Conservation (phyloP, 73 alveolate species). For the Paramecium primaurelia region DNA sequence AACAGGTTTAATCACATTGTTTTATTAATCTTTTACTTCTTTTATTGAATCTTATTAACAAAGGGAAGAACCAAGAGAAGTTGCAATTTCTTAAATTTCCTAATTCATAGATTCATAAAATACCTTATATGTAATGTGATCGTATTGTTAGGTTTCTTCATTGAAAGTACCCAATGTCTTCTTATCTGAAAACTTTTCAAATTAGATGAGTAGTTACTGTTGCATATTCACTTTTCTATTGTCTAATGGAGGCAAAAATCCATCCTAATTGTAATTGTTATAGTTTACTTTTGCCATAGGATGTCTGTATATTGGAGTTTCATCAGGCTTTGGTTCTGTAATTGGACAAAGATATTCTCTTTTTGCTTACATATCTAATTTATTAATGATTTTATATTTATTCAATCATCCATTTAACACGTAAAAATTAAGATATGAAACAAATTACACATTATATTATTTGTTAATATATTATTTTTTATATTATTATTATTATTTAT, state of each 20-base stretch:
- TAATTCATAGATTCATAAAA: neutral
- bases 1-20: neutral
- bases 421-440: neutral
- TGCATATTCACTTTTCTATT: neutral
- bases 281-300: conserved; percentile 28
- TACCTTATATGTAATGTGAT: neutral
- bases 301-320: conserved; percentile 72
- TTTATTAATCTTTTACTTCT: neutral
- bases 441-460: neutral
- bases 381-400: neutral
- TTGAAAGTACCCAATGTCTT: neutral
- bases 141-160: neutral
- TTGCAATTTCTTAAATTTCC: neutral
- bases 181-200: neutral
- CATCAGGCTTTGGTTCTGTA: neutral
- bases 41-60: neutral
- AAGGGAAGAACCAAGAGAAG: neutral
- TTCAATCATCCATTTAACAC: neutral
- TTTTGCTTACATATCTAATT: neutral
- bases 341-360: conserved; percentile 1
- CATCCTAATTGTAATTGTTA: neutral
- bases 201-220: neutral
- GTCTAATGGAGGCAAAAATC: neutral
- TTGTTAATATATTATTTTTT: neutral
- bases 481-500: neutral